Evolutionary conservation across 1,139 yeast genomes (phyloP).

Genomic region (Yamadazyma kanchanaburiensis): DNA sequence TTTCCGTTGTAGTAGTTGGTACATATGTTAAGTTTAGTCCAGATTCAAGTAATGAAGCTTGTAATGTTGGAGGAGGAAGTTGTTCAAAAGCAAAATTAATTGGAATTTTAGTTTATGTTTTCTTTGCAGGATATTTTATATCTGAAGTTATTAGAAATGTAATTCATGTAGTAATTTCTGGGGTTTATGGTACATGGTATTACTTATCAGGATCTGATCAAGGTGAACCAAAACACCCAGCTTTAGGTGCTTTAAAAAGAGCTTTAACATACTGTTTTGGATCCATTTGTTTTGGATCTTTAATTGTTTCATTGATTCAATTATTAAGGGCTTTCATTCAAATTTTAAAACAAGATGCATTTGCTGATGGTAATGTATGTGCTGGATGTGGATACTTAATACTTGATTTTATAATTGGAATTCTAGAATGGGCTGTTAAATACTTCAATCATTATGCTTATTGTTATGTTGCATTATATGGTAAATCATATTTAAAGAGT

Average conservation of each 20-base stretch:
- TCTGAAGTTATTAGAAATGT: constrained; percentile 81
- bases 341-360: constrained; percentile 50
- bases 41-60: constrained; percentile 31
- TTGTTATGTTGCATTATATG: constrained; percentile 83
- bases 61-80: constrained; percentile 53
- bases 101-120: constrained; percentile 65
- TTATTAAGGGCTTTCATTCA: constrained; percentile 46
- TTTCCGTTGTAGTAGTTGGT: constrained; percentile 67
- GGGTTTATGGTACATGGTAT: constrained; percentile 91
- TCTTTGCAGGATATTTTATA: constrained; percentile 84
- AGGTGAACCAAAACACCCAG: constrained; percentile 80
- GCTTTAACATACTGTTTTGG: constrained; percentile 88
- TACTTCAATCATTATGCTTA: constrained; percentile 92
- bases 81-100: constrained; percentile 67
- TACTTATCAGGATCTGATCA: constrained; percentile 73
- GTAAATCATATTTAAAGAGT: constrained; percentile 69
- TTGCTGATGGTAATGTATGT: constrained; percentile 52
- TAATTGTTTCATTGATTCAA: constrained; percentile 76
- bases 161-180: constrained; percentile 82
- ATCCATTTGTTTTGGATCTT: constrained; percentile 83
- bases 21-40: constrained; percentile 70
- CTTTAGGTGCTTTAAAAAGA: constrained; percentile 76
- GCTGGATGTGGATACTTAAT: constrained; percentile 54
- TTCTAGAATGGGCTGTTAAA: constrained; percentile 75
- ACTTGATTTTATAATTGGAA: constrained; percentile 58